Percentiles rank a stretch among this genome's conserved stretches.
phyloP scores from a whole-genome alignment of 1,284 basidiomycete genomes.

The Trichosporon sp. region DNA sequence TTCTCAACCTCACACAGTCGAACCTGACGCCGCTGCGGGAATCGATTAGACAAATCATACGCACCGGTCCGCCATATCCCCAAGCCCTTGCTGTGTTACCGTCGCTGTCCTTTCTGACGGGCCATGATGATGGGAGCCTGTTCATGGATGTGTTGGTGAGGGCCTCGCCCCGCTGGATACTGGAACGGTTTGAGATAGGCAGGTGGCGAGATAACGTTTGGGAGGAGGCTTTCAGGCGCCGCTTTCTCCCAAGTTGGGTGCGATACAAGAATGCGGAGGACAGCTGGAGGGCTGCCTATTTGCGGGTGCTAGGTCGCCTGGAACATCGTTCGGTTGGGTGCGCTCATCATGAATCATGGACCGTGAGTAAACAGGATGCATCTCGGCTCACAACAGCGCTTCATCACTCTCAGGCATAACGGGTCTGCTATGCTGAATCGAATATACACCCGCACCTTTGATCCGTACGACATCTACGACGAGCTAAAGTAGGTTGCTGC shows the following conservation, averaged over 20 bases:
- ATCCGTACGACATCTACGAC: constrained; percentile 43
- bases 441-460: constrained; percentile 43
- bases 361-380: constrained; percentile 23
- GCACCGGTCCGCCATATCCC: constrained; percentile 34
- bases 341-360: constrained; percentile 46
- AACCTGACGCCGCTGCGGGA: constrained; percentile 37
- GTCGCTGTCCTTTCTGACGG: constrained; percentile 28
- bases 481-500: constrained; percentile 34
- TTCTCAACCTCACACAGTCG: constrained; percentile 31
- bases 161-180: constrained; percentile 39
- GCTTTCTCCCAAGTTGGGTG: constrained; percentile 44
- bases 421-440: constrained; percentile 42
- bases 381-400: constrained; percentile 28
- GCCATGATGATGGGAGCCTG: constrained; percentile 22
- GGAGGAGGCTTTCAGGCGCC: constrained; percentile 38
- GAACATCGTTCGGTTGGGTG: constrained; percentile 41
- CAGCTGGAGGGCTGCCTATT: constrained; percentile 39
- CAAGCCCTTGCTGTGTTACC: constrained; percentile 30
- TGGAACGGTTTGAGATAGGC: constrained; percentile 38
- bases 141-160: constrained; percentile 38
- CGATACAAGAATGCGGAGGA: constrained; percentile 35
- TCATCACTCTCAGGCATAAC: constrained; percentile 43
- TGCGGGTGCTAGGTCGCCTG: constrained; percentile 36
- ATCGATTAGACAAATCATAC: constrained; percentile 23
- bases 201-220: constrained; percentile 35